These are phyloP conservation scores for Asterophora parasitica DNA, from an alignment of 768 basidiomycete species.

Conservation along the genomic window DNA sequence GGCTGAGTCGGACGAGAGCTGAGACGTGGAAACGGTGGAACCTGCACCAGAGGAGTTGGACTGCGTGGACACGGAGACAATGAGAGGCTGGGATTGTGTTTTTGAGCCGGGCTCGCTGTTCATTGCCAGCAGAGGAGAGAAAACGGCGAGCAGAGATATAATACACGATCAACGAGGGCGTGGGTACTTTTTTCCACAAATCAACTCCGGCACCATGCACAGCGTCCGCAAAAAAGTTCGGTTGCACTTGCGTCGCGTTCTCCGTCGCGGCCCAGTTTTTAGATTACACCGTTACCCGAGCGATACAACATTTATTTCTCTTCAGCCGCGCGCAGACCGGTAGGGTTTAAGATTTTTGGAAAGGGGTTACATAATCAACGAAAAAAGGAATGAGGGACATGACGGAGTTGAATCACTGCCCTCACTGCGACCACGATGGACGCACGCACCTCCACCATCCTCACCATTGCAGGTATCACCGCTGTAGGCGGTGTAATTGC, in stretches of 20 bases:
- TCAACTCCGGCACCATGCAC: slow-evolving; percentile 15
- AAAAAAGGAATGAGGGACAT: slow-evolving; percentile 11
- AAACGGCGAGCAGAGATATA: slow-evolving; percentile 20
- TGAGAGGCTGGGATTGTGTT: slow-evolving; percentile 25
- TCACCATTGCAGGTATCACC: slow-evolving; percentile 44
- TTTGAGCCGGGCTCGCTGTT: slow-evolving; percentile 34
- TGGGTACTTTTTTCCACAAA: slow-evolving; percentile 35
- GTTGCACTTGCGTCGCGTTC: slow-evolving; percentile 4
- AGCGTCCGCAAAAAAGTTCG: neutral
- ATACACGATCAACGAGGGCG: slow-evolving; percentile 31
- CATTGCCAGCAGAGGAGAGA: slow-evolving; percentile 36
- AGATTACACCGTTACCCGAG: neutral
- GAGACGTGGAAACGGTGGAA: slow-evolving; percentile 18
- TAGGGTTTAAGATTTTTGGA: slow-evolving; percentile 3
- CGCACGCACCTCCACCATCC: slow-evolving; percentile 32
- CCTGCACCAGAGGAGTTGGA: slow-evolving; percentile 26
- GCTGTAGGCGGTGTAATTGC: slow-evolving; percentile 60
- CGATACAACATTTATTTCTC: neutral
- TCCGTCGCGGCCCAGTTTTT: neutral
- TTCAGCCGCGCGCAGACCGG: neutral
- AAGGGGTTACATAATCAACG: slow-evolving; percentile 14
- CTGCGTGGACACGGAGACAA: slow-evolving; percentile 23
- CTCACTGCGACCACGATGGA: slow-evolving; percentile 28
- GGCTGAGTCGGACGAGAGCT: slow-evolving; percentile 14
- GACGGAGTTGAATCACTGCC: slow-evolving; percentile 2